These are phyloP conservation scores for Cladorrhinum sp. DNA, from an alignment of 2,329 filamentous ascomycete genomes.

Conservation along the genomic window DNA sequence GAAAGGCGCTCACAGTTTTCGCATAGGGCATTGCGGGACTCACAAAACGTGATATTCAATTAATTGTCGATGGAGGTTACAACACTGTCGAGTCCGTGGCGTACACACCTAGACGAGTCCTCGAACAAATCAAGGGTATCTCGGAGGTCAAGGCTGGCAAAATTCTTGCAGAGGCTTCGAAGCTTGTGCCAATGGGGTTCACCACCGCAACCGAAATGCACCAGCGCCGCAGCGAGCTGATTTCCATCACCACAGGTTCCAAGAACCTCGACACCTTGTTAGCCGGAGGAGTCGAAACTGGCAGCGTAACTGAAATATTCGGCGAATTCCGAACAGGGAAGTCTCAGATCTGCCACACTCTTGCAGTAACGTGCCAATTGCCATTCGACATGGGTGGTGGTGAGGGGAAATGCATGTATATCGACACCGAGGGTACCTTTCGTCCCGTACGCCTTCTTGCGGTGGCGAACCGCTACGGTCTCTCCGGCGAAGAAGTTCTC, in stretches of 20 bases:
- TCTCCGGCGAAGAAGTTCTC: constrained; percentile 94
- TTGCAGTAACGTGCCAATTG: constrained; percentile 96
- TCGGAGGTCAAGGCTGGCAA: constrained; percentile 96
- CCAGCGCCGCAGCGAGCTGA: constrained; percentile 89
- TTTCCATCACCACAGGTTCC: constrained; percentile 95
- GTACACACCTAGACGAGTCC: constrained; percentile 76
- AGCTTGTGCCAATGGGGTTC: constrained; percentile 97
- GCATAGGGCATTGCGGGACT: constrained; percentile 77
- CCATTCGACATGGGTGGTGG: constrained; percentile 99
- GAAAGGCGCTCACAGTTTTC: neutral
- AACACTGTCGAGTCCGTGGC: constrained; percentile 95
- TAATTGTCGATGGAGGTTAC: constrained; percentile 86
- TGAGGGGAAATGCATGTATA: constrained; percentile 97
- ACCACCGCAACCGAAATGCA: constrained; percentile 99
- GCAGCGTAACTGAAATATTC: constrained; percentile 96
- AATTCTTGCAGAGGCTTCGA: constrained; percentile 77
- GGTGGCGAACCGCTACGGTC: constrained; percentile 89
- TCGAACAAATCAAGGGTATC: constrained; percentile 97
- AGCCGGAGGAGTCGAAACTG: constrained; percentile 92
- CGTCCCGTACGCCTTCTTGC: constrained; percentile 85
- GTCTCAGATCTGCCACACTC: constrained; percentile 95
- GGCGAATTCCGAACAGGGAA: constrained; percentile 98
- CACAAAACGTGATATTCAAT: constrained; percentile 92
- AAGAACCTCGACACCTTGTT: constrained; percentile 95
- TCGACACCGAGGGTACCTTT: constrained; percentile 97